A percentile compares a stretch with the other conserved stretches of the same genome.
phyloP scores from a whole-genome alignment of 129 eudicot species.

The Heracleum sosnowskyi region DNA sequence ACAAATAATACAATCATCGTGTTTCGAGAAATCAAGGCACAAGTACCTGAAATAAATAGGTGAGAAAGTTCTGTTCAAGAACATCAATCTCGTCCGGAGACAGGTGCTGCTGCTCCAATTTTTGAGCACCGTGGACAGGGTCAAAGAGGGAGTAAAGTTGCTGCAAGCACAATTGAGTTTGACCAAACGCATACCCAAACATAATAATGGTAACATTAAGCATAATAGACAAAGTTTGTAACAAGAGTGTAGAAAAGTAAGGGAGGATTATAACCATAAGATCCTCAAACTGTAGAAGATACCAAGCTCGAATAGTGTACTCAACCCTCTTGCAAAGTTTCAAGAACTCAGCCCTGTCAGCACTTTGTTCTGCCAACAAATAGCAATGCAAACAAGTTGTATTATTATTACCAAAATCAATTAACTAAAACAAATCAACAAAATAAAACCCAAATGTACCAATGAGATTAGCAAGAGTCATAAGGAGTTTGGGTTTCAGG shows the following conservation, averaged over 20 bases:
- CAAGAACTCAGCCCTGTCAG: constrained; percentile 75
- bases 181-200: too few species aligned
- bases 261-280: constrained; percentile 73
- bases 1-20: neutral
- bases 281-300: constrained; percentile 92
- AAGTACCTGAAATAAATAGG: constrained; percentile 66
- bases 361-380: constrained; percentile 54
- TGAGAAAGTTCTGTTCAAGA: constrained; percentile 86
- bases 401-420: too few species aligned
- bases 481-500: constrained; percentile 74
- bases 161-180: constrained; percentile 32
- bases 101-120: constrained; percentile 77
- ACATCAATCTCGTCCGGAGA: constrained; percentile 67
- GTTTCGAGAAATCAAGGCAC: neutral
- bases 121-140: constrained; percentile 77
- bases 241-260: too few species aligned
- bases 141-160: constrained; percentile 91
- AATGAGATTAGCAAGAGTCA: constrained; percentile 78
- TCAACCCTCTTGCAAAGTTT: constrained; percentile 93
- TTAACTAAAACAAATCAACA: neutral
- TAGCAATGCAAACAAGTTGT: neutral
- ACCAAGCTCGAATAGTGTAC: constrained; percentile 95
- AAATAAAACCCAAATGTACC: constrained; percentile 25
- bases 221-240: too few species aligned
- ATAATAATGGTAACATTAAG: too few species aligned